A percentile compares a stretch with the other conserved stretches of the same genome.
phyloP scores from a whole-genome alignment of 169 alveolate species.

The Eimeria acervulina region DNA sequence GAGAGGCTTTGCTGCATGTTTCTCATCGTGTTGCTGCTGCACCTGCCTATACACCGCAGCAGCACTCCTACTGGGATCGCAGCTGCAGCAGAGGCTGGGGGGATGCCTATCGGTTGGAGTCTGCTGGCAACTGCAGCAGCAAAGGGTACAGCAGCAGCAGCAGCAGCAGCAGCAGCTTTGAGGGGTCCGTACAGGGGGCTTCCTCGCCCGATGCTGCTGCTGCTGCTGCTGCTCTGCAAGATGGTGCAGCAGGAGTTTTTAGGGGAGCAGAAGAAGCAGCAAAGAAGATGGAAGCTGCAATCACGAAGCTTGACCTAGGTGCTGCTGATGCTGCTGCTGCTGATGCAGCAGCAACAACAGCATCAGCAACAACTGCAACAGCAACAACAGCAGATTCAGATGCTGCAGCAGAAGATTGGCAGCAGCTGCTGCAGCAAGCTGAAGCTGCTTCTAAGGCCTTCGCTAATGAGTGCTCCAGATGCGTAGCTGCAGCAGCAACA shows the following conservation, averaged over 20 bases:
- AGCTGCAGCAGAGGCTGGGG: not conserved
- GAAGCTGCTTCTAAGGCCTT: constrained; percentile 40
- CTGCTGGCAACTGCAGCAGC: not conserved
- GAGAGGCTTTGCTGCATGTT: constrained; percentile 56
- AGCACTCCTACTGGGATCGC: not conserved
- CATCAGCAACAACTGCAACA: not conserved
- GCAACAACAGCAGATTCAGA: not conserved
- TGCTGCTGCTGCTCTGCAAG: not conserved
- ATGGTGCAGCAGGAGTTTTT: not conserved
- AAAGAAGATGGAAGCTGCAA: not conserved
- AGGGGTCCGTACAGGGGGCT: not conserved
- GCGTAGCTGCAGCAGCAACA: constrained; percentile 10
- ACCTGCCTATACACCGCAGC: constrained; percentile 49
- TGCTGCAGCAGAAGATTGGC: not conserved
- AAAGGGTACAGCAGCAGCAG: not conserved
- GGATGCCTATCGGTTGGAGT: not conserved
- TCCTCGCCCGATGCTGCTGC: not conserved
- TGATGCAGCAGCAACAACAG: not conserved
- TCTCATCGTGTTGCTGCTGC: constrained; percentile 57
- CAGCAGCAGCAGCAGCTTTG: not conserved
- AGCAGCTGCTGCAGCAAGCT: constrained; percentile 20
- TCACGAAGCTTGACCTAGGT: not conserved
- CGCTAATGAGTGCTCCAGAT: not conserved
- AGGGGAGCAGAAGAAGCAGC: not conserved
- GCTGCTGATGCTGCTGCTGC: not conserved